Evolutionary conservation across 1,284 basidiomycete genomes (phyloP).

Genomic region (Microbotryum intermedium): DNA sequence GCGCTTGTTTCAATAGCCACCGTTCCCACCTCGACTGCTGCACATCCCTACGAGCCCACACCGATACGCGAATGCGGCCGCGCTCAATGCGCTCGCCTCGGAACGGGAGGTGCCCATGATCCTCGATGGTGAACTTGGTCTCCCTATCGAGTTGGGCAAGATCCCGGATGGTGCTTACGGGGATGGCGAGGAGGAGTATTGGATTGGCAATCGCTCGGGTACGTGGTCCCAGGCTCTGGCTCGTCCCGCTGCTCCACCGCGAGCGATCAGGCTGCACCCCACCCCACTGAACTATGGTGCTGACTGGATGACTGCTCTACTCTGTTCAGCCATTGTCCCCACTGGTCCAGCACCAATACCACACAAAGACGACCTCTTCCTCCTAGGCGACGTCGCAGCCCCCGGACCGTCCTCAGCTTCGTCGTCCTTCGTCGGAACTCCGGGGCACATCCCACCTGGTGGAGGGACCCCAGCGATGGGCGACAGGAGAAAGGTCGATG

Average conservation of each 20-base stretch:
- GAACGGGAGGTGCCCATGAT: constrained; percentile 81
- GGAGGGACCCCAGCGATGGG: constrained; percentile 1
- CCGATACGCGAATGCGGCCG: constrained; percentile 75
- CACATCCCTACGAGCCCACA: constrained; percentile 74
- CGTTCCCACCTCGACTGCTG: constrained; percentile 87
- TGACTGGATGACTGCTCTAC: background rate
- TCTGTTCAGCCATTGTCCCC: background rate
- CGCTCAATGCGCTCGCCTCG: constrained; percentile 66
- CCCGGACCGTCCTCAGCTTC: constrained; percentile 15
- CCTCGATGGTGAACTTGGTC: constrained; percentile 84
- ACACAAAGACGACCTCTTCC: constrained; percentile 31
- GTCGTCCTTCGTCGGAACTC: constrained; percentile 24
- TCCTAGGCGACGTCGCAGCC: constrained; percentile 16
- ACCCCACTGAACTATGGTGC: background rate
- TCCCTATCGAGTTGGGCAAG: constrained; percentile 77
- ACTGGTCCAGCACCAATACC: background rate
- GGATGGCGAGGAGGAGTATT: constrained; percentile 53
- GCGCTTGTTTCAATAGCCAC: constrained; percentile 45
- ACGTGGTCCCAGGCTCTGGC: background rate
- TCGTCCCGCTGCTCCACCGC: no score
- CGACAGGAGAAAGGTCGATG: constrained; percentile 45
- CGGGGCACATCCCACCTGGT: constrained; percentile 10
- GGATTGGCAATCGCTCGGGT: constrained; percentile 21
- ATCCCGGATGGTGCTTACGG: constrained; percentile 61
- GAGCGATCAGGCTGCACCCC: no score